These are phyloP conservation scores for Pilobolus umbonatus DNA, from an alignment of 192 early-diverging fungal genomes.

Conservation along the genomic window DNA sequence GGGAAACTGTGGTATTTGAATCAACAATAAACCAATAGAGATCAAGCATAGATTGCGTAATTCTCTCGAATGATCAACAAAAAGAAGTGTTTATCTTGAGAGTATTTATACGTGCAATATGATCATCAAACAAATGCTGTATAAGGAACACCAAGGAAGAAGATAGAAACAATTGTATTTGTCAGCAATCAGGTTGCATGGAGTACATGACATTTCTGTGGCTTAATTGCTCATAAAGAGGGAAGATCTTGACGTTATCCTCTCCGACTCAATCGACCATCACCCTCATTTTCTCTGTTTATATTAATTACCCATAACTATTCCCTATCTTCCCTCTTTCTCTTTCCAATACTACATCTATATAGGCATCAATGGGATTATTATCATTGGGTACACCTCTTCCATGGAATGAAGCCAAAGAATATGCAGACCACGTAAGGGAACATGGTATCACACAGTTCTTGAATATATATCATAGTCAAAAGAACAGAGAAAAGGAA, in stretches of 20 bases:
- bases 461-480: conserved; percentile 74
- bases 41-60: too few relatives aligned
- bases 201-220: too few relatives aligned
- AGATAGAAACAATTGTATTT: neutral
- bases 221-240: neutral
- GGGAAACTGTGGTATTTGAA: too few relatives aligned
- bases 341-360: conserved; percentile 5
- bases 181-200: neutral
- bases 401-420: conserved; percentile 86
- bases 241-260: conserved; percentile 3
- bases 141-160: too few relatives aligned
- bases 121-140: too few relatives aligned
- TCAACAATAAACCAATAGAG: too few relatives aligned
- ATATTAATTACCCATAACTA: too few relatives aligned
- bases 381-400: conserved; percentile 94
- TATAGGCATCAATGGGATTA: conserved; percentile 74
- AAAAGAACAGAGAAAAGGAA: conserved; percentile 79
- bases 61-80: too few relatives aligned
- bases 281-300: too few relatives aligned
- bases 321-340: conserved; percentile 2
- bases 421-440: conserved; percentile 82
- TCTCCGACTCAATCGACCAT: too few relatives aligned
- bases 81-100: too few relatives aligned
- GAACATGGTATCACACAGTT: conserved; percentile 93
- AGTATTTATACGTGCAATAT: too few relatives aligned